Conservation (phyloP, 1,139 yeast genomes). For the Nakaseomyces bracarensis region DNA sequence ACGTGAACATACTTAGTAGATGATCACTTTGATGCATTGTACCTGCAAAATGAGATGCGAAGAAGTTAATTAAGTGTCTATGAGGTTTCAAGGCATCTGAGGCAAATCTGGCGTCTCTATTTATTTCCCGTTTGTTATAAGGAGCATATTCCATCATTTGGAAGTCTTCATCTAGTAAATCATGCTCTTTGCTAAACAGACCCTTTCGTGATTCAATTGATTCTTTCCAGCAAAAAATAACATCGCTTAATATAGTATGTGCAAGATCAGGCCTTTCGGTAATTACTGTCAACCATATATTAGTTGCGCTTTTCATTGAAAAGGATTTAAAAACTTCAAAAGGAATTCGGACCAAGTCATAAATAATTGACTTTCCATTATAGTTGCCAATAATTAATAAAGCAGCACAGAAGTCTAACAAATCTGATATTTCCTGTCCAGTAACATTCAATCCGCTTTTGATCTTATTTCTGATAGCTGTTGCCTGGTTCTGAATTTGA, state of each 20-base stretch:
- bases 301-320: slow-evolving; percentile 58
- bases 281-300: slow-evolving; percentile 75
- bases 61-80: slow-evolving; percentile 53
- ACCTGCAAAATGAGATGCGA: slow-evolving; percentile 79
- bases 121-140: slow-evolving; percentile 56
- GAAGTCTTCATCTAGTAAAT: slow-evolving; percentile 56
- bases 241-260: slow-evolving; percentile 57
- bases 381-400: slow-evolving; percentile 40
- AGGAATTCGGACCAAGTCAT: slow-evolving; percentile 62
- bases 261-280: slow-evolving; percentile 57
- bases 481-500: slow-evolving; percentile 21
- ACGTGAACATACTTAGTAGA: slow-evolving; percentile 59
- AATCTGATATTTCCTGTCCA: slow-evolving; percentile 34
- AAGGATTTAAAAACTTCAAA: slow-evolving; percentile 55
- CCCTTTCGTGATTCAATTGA: slow-evolving; percentile 57
- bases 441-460: slow-evolving; percentile 20
- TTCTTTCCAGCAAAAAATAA: slow-evolving; percentile 54
- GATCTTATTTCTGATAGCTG: slow-evolving; percentile 19
- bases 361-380: slow-evolving; percentile 45
- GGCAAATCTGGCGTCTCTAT: slow-evolving; percentile 43
- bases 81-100: slow-evolving; percentile 64
- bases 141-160: slow-evolving; percentile 86
- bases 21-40: slow-evolving; percentile 67
- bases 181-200: slow-evolving; percentile 52
- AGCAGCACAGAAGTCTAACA: slow-evolving; percentile 42